phyloP scores from a whole-genome alignment of 305 asterid species.

The Ajuga reptans region DNA sequence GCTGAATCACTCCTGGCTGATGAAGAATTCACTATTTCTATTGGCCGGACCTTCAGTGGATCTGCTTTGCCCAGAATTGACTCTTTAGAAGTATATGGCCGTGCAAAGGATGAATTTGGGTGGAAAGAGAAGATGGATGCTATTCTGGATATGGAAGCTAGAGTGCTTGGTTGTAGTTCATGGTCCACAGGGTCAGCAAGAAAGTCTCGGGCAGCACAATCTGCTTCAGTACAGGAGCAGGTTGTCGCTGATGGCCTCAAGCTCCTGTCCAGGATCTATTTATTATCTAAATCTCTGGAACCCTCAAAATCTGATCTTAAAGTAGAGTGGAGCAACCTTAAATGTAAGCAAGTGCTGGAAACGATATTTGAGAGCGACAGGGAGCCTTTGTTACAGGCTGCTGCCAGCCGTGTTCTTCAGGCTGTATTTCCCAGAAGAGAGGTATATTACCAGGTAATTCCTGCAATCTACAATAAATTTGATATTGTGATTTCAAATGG shows the following conservation, averaged over 20 bases:
- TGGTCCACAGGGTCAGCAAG: constrained; percentile 63
- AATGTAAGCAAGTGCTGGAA: constrained; percentile 75
- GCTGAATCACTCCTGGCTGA: constrained; percentile 98
- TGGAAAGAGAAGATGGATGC: constrained; percentile 99
- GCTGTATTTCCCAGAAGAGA: constrained; percentile 81
- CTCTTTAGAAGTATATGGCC: constrained; percentile 92
- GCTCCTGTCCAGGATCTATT: constrained; percentile 68
- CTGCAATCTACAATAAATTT: constrained; percentile 6
- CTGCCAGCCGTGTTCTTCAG: constrained; percentile 82
- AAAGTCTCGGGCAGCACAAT: constrained; percentile 54
- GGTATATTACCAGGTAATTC: constrained; percentile 76
- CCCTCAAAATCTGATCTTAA: constrained; percentile 50
- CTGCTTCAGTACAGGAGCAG: constrained; percentile 84
- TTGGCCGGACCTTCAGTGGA: constrained; percentile 84
- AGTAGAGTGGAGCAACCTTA: constrained; percentile 51
- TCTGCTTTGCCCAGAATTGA: constrained; percentile 88
- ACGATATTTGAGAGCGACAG: constrained; percentile 82
- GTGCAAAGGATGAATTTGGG: constrained; percentile 97
- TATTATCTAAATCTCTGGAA: constrained; percentile 52
- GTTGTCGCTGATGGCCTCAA: constrained; percentile 93
- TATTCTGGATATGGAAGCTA: constrained; percentile 92
- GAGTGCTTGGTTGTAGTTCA: constrained; percentile 62
- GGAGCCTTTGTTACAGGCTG: constrained; percentile 80
- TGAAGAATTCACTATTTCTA: constrained; percentile 70
- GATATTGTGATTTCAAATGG: not conserved